These are phyloP conservation scores for Lunasporangiospora selenospora DNA, from an alignment of 192 early-diverging fungal genomes.

Conservation along the genomic window DNA sequence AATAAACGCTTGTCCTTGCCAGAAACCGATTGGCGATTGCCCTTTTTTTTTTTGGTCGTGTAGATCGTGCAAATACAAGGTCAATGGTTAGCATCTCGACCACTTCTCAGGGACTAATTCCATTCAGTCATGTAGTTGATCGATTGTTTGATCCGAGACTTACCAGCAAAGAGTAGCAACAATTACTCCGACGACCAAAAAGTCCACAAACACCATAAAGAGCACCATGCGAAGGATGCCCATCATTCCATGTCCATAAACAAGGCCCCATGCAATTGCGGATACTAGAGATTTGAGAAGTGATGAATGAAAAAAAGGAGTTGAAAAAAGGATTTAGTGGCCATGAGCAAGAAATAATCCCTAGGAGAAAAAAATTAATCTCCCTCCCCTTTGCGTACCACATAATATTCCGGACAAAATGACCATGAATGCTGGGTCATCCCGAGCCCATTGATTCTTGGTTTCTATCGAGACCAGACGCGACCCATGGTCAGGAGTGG, in stretches of 20 bases:
- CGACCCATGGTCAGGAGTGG: background rate
- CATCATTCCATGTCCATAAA: conserved; percentile 68
- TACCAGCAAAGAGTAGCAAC: conserved; percentile 82
- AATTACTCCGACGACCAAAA: conserved; percentile 71
- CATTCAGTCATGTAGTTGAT: background rate
- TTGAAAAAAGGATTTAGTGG: background rate
- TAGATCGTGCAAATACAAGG: background rate
- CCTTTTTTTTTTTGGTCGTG: conserved; percentile 15
- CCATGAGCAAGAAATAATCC: background rate
- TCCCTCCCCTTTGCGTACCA: conserved; percentile 52
- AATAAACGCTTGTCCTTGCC: conserved; percentile 73
- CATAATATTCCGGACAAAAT: conserved; percentile 70
- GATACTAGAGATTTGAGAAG: conserved; percentile 59
- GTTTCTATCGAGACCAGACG: conserved; percentile 68
- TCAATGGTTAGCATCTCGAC: background rate
- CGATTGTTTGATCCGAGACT: conserved; percentile 1
- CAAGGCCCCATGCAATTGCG: conserved; percentile 84
- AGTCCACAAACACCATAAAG: conserved; percentile 87
- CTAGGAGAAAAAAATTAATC: background rate
- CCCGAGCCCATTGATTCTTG: conserved; percentile 98
- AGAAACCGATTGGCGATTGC: conserved; percentile 81
- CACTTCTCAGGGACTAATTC: background rate
- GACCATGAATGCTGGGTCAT: conserved; percentile 95
- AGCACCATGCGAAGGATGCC: conserved; percentile 77
- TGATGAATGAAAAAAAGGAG: background rate